Percentiles rank a stretch among this genome's conserved stretches.
Conservation (phyloP, 305 asterid species). For the Fraxinus angustifolia region DNA sequence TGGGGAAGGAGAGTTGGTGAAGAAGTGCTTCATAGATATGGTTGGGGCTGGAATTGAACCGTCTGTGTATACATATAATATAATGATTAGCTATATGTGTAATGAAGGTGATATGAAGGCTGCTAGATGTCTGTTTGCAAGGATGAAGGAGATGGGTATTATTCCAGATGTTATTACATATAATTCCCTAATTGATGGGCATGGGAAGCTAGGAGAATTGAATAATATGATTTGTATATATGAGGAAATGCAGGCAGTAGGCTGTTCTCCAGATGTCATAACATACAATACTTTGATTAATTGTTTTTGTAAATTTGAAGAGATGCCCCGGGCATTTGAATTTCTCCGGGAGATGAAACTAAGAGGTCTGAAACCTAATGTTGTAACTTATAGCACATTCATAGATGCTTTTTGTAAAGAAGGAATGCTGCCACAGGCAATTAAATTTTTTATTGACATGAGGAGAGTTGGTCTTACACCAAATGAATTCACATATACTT, state of each 20-base stretch:
- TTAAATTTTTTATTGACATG: constrained; percentile 82
- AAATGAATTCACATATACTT: constrained; percentile 75
- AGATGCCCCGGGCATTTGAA: constrained; percentile 54
- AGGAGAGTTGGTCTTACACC: constrained; percentile 79
- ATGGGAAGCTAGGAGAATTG: constrained; percentile 69
- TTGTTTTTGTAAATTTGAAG: constrained; percentile 73
- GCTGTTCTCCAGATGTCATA: constrained; percentile 65
- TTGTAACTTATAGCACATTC: constrained; percentile 82
- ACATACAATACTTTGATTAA: constrained; percentile 81
- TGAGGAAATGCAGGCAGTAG: constrained; percentile 66
- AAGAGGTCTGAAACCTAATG: constrained; percentile 57
- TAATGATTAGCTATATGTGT: constrained; percentile 69
- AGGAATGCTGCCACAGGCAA: constrained; percentile 72
- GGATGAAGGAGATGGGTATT: constrained; percentile 62
- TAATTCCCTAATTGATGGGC: constrained; percentile 8
- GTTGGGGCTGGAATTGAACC: constrained; percentile 58
- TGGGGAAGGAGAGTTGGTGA: constrained; percentile 41
- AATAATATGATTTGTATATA: constrained; percentile 48
- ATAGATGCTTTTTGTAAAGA: constrained; percentile 89
- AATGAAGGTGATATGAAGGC: constrained; percentile 63
- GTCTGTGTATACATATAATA: constrained; percentile 62
- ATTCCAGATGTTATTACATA: constrained; percentile 75
- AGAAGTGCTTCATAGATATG: constrained; percentile 58
- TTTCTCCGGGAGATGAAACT: constrained; percentile 76
- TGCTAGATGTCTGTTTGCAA: constrained; percentile 51